phyloP scores from a whole-genome alignment of 306 rosid genomes.

The Cucumis sativus region DNA sequence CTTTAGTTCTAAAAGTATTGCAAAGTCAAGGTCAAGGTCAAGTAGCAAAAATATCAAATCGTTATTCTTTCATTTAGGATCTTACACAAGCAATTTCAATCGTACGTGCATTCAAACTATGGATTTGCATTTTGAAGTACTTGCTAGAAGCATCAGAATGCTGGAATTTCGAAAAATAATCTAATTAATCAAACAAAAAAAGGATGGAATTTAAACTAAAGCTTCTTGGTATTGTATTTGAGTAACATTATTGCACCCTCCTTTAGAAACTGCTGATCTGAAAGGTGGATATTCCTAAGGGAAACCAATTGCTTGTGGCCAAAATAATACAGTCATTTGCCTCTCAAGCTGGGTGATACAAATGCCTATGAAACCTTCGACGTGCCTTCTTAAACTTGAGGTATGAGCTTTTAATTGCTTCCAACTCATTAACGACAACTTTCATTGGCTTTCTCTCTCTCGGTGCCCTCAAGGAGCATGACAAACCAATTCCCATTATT shows the following conservation, averaged over 20 bases:
- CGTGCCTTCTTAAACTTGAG: neutral
- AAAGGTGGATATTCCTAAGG: neutral
- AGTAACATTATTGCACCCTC: neutral
- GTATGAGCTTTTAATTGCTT: neutral
- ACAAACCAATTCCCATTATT: neutral
- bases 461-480: neutral
- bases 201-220: too few species aligned
- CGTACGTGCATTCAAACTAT: too few species aligned
- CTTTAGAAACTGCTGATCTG: too few species aligned
- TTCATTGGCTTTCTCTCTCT: neutral
- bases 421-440: neutral
- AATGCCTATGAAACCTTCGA: neutral
- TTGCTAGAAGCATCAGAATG: too few species aligned
- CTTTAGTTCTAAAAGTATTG: neutral
- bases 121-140: too few species aligned
- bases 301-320: neutral
- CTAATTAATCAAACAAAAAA: neutral
- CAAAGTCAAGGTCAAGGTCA: neutral
- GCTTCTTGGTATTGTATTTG: too few species aligned
- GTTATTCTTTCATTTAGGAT: neutral
- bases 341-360: neutral
- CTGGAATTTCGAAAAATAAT: too few species aligned
- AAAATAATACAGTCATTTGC: neutral
- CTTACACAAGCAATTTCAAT: neutral
- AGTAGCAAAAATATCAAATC: neutral